Base-by-base conservation (phyloP, 306 rosid genomes). In the Ammopiptanthus mongolicus region DNA sequence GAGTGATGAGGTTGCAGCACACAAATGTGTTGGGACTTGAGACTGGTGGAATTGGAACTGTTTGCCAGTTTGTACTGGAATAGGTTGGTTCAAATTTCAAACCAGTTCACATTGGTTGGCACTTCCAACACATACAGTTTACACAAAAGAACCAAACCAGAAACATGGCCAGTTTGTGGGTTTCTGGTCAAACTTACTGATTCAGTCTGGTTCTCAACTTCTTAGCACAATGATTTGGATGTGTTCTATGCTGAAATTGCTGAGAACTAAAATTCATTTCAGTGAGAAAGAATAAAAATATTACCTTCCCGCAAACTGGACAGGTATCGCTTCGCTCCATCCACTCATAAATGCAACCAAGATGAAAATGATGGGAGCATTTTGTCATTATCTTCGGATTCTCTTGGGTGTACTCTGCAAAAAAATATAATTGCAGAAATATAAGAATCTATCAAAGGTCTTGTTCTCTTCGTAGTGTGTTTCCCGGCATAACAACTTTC, bases 261-360 rank as follows among this genome's bases (percentile, higher is more conserved):
- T 13, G 77, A 42, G 50, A 67, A 34, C 58, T 52, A 48, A 15
- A 33, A 69, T 25, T 9, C 39, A 67, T 19, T 67, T 48, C 65
- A n/a, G 58, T 8, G 33, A 28, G 56, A 72, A 67, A 68, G 21
- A 73, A 73, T 79, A 47, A 62, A 62, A 56, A 64, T 8, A 50
- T 77, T 90, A 96, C 99, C 99, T 92, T 90, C 89, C 99, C 98
- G 83, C 99, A 96, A 78, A 96, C 99, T 14, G 99, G 99, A 84
- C 99, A 96, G 76, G 68, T 96, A 36, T 92, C 98, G 81, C 99
- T 96, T 90, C 99, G 90, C 85, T 96, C 99, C 99, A 92, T 96
- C 99, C 99, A 96, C 82, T 96, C 99, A 68, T 90, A 96, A 80
- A 96, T 96, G 89, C 99, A 96, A 80, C 97, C 92, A 52, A 96